Base-by-base conservation (phyloP, 306 rosid genomes). In the Astragalus membranaceus region DNA sequence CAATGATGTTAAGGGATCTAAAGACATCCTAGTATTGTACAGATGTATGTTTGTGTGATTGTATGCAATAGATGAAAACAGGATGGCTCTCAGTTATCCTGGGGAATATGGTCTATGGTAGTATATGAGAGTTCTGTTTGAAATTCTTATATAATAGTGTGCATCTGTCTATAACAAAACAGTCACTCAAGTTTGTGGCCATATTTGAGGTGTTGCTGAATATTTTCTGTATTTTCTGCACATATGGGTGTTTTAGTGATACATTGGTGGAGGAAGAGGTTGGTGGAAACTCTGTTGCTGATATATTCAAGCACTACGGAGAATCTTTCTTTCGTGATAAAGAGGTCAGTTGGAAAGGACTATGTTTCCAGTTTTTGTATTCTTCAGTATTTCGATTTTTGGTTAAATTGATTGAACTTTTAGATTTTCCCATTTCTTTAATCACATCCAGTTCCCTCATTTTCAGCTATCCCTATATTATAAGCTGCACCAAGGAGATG, bases 311-410 rank as follows among this genome's bases (percentile, higher is more conserved):
- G 73, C 86, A 51, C 67, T 52, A 87, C 55, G 99, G 99, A 64
- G 99, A 94, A 79, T 68, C 71, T 36, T 89, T 83, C 82, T 94
- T 94, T 73, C 92, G 99, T 63, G 84, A 89, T 37, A 88, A 81
- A 74, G 99, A 94, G 97, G 99, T 94, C 62, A 71, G 95, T 85
- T 60, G 37, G 30, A 70, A 67, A 69, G 33, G 64, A 30, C 76
- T 10, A 46, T 20, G 41, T 57, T 48, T 71, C 39, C 20, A 15
- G 66, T 71, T 71, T 70, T 58, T 39, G 17, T 43, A 36, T 51
- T 66, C 39, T 47, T 64, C 30, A 36, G 32, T 20, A 12, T 68
- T 75, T 57, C 10, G n/a, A 29, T 46, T 42, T 64, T 74, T 72
- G 44, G 59, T 69, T 10, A 23, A 58, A 36, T 58, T 57, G 57